Evolutionary conservation across 2,329 filamentous ascomycete genomes (phyloP).

Genomic region (Coniochaeta sp.): DNA sequence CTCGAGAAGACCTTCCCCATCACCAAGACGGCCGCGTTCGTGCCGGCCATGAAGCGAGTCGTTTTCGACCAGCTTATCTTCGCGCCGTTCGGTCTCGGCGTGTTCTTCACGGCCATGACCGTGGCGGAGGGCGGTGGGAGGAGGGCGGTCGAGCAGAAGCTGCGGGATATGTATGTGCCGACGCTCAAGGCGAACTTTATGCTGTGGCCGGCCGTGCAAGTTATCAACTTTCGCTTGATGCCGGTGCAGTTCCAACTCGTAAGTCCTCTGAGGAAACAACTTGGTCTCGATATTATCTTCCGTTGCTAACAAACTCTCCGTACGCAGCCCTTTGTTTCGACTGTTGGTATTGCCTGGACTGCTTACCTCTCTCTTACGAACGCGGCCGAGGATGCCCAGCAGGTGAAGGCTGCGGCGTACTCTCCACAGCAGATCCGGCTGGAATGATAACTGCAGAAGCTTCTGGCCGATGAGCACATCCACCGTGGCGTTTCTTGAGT

Average conservation of each 20-base stretch:
- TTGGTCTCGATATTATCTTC: not conserved
- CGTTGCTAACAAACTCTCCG: not conserved
- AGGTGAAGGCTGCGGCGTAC: conserved; percentile 2
- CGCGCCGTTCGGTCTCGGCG: conserved; percentile 76
- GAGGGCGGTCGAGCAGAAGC: conserved; percentile 72
- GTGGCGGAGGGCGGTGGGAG: conserved; percentile 85
- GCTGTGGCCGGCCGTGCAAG: conserved; percentile 91
- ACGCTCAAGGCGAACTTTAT: conserved; percentile 94
- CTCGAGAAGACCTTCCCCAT: conserved; percentile 78
- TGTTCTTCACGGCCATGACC: conserved; percentile 96
- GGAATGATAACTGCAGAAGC: not conserved
- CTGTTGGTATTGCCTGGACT: conserved; percentile 94
- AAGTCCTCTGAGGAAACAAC: conserved; percentile 32
- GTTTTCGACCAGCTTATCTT: conserved; percentile 91
- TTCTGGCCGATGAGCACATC: not conserved
- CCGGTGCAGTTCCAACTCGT: conserved; percentile 96
- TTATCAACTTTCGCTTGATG: conserved; percentile 93
- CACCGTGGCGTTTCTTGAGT: not conserved
- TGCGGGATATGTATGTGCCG: conserved; percentile 88
- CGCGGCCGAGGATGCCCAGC: conserved; percentile 62
- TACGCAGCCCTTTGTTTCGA: conserved; percentile 86
- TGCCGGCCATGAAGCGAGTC: conserved; percentile 81
- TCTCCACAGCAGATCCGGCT: not conserved
- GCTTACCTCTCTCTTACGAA: conserved; percentile 92
- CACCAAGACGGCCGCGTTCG: conserved; percentile 65